phyloP scores from a whole-genome alignment of 148 eudicot species.

The Oxyria digyna region DNA sequence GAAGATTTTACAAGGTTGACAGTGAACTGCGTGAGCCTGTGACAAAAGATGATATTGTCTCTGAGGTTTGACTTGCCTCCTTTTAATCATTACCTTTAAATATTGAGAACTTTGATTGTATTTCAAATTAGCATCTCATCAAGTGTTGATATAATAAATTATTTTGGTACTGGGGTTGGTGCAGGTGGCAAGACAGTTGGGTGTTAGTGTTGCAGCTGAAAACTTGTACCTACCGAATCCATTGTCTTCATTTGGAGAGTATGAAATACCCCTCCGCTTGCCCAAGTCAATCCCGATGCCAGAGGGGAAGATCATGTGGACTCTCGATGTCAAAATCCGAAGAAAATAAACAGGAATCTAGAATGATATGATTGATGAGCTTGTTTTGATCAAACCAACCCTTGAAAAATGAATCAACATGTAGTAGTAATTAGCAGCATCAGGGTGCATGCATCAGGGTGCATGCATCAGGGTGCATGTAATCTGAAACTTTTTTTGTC shows the following conservation, averaged over 20 bases:
- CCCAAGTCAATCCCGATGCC: conserved; percentile 77
- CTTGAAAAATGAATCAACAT: no score
- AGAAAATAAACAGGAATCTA: no score
- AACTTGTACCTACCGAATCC: conserved; percentile 63
- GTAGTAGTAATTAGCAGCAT: no score
- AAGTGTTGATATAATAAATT: background rate
- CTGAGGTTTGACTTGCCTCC: conserved; percentile 41
- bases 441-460: no score
- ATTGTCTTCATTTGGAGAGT: conserved; percentile 54
- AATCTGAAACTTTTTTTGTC: no score
- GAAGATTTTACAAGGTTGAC: conserved; percentile 54
- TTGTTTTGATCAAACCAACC: no score
- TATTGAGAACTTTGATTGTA: background rate
- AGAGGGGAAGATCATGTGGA: conserved; percentile 58
- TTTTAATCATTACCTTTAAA: no score
- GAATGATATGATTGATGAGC: no score
- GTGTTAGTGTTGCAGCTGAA: conserved; percentile 44
- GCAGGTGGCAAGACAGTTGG: conserved; percentile 79
- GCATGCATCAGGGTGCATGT: no score
- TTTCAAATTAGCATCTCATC: background rate
- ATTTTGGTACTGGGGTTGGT: no score
- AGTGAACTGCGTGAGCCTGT: conserved; percentile 75
- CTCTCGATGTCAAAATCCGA: conserved; percentile 64
- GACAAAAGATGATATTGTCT: conserved; percentile 65
- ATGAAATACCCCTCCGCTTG: conserved; percentile 60